phyloP scores from a whole-genome alignment of 2,329 filamentous ascomycete genomes.

The Cladophialophora carrionii region DNA sequence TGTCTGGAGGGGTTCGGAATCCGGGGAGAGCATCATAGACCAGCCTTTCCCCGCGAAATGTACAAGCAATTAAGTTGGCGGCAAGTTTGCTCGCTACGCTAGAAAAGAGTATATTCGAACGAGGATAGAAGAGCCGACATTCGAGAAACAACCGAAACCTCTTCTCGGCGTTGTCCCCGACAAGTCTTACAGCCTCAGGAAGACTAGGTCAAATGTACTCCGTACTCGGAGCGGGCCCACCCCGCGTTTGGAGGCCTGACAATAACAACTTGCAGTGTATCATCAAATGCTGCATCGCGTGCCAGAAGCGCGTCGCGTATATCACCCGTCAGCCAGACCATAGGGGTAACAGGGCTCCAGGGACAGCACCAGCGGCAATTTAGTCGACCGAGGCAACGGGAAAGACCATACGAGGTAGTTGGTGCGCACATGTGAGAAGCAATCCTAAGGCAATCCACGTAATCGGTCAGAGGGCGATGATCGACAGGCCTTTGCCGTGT shows the following conservation, averaged over 20 bases:
- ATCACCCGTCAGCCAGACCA: not conserved
- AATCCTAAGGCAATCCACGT: not conserved
- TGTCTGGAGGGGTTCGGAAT: not conserved
- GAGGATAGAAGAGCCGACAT: conserved; percentile 9
- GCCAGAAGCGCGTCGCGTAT: not conserved
- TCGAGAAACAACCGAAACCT: conserved; percentile 9
- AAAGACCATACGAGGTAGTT: too few relatives aligned
- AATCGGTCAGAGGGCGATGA: not conserved
- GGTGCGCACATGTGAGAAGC: not conserved
- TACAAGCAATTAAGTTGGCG: not conserved
- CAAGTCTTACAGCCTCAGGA: not conserved
- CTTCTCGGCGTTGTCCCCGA: conserved; percentile 1
- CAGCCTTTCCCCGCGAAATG: conserved; percentile 8
- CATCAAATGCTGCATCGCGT: not conserved
- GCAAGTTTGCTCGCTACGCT: not conserved
- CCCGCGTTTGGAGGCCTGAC: not conserved
- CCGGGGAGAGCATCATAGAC: not conserved
- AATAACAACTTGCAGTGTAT: not conserved
- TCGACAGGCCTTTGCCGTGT: not conserved
- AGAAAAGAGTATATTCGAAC: not conserved
- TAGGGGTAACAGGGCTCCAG: not conserved
- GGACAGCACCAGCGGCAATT: not conserved
- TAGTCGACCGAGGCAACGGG: too few relatives aligned
- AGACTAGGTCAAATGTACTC: not conserved
- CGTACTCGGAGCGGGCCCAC: not conserved